phyloP scores from a whole-genome alignment of 257 asterid species.

The Solanum commersonii region DNA sequence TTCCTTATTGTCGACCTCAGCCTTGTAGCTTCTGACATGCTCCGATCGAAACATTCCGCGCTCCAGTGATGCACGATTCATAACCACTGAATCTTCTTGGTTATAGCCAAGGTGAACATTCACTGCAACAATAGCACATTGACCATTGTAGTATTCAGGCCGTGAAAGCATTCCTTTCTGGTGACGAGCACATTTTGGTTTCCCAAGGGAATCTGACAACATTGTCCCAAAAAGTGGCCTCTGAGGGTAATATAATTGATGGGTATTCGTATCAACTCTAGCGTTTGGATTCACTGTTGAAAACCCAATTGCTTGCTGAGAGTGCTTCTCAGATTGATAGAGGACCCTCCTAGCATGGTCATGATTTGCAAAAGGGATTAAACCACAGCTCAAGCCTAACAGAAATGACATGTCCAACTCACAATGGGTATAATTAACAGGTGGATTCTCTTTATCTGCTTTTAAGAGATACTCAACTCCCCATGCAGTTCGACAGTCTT shows the following conservation, averaged over 20 bases:
- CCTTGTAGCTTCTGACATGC: conserved; percentile 74
- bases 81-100: conserved; percentile 91
- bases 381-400: conserved; percentile 77
- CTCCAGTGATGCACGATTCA: conserved; percentile 88
- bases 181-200: conserved; percentile 27
- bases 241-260: conserved; percentile 81
- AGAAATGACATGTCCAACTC: conserved; percentile 80
- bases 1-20: conserved; percentile 64
- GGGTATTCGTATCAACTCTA: conserved; percentile 74
- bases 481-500: conserved; percentile 87
- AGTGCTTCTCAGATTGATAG: conserved; percentile 92
- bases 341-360: conserved; percentile 87
- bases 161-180: conserved; percentile 60
- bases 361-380: conserved; percentile 86
- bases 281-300: conserved; percentile 57
- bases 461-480: conserved; percentile 49
- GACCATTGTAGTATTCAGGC: conserved; percentile 87
- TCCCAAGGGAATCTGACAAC: conserved; percentile 82
- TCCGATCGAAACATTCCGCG: conserved; percentile 95
- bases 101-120: conserved; percentile 92
- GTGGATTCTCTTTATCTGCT: conserved; percentile 47
- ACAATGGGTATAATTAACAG: conserved; percentile 64
- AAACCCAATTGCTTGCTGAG: conserved; percentile 93
- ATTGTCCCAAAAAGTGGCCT: conserved; percentile 69
- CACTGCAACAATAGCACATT: conserved; percentile 88